Conservation (phyloP, 306 rosid genomes). For the Rosa lucieae region DNA sequence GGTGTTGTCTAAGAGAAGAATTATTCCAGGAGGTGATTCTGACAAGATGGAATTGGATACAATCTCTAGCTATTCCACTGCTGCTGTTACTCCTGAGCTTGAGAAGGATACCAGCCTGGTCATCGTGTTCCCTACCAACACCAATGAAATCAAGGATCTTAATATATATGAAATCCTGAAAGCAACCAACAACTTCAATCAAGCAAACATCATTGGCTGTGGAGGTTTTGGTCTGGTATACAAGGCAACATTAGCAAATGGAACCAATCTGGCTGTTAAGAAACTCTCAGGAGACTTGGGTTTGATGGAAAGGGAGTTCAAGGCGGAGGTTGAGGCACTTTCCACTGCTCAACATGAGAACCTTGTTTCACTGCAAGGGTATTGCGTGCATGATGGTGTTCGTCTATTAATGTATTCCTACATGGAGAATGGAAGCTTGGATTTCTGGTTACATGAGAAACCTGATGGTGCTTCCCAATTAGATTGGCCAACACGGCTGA, state of each 20-base stretch:
- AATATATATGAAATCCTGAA: constrained; percentile 72
- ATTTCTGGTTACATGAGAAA: constrained; percentile 93
- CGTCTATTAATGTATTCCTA: constrained; percentile 77
- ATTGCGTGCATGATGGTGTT: constrained; percentile 72
- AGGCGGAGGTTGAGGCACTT: constrained; percentile 89
- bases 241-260: constrained; percentile 73
- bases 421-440: constrained; percentile 96
- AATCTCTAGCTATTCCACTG: constrained; percentile 52
- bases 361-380: constrained; percentile 87
- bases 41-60: constrained; percentile 71
- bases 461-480: constrained; percentile 70
- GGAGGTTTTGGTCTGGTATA: constrained; percentile 98
- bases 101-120: constrained; percentile 75
- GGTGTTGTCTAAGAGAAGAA: constrained; percentile 81
- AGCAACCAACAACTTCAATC: constrained; percentile 88
- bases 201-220: constrained; percentile 87
- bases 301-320: constrained; percentile 91
- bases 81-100: constrained; percentile 52
- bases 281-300: constrained; percentile 94
- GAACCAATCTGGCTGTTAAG: constrained; percentile 76
- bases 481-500: constrained; percentile 79
- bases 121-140: constrained; percentile 69
- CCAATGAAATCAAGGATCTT: constrained; percentile 68
- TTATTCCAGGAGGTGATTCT: constrained; percentile 71
- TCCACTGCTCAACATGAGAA: constrained; percentile 90